A percentile compares a stretch with the other conserved stretches of the same genome.
These are phyloP conservation scores for Cadophora sp. DNA, from an alignment of 2,329 filamentous ascomycete species.

Conservation along the genomic window DNA sequence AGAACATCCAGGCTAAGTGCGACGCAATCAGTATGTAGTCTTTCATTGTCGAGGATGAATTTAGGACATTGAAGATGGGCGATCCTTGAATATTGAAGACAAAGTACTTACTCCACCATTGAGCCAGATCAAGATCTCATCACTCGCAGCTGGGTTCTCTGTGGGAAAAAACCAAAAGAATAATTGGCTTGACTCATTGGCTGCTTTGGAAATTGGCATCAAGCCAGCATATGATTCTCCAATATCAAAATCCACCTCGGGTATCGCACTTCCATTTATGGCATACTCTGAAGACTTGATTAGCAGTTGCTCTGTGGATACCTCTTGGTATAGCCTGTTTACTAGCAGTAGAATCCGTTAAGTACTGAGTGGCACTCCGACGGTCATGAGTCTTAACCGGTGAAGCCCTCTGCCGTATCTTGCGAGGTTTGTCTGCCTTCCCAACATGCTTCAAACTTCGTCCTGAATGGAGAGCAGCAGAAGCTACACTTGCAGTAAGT, in stretches of 20 bases:
- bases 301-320: neutral
- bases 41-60: neutral
- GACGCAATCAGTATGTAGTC: constrained; percentile 19
- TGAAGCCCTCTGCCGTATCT: constrained; percentile 24
- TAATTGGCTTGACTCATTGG: constrained; percentile 58
- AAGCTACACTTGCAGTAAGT: constrained; percentile 28
- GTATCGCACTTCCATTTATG: constrained; percentile 68
- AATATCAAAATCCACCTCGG: constrained; percentile 73
- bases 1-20: constrained; percentile 57
- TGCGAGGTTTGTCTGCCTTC: constrained; percentile 29
- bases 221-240: constrained; percentile 70
- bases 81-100: neutral
- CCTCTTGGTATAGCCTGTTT: constrained; percentile 11
- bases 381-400: constrained; percentile 22
- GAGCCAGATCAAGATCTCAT: constrained; percentile 67
- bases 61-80: neutral
- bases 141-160: constrained; percentile 53
- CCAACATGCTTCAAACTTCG: constrained; percentile 38
- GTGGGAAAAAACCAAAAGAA: constrained; percentile 75
- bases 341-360: constrained; percentile 40
- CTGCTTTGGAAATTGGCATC: constrained; percentile 59
- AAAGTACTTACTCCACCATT: constrained; percentile 48
- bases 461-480: constrained; percentile 32
- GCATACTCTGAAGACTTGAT: constrained; percentile 56
- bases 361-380: constrained; percentile 29